Evolutionary conservation across 495 filamentous ascomycete genomes (phyloP).

Genomic region (Neohortaea acidophila): DNA sequence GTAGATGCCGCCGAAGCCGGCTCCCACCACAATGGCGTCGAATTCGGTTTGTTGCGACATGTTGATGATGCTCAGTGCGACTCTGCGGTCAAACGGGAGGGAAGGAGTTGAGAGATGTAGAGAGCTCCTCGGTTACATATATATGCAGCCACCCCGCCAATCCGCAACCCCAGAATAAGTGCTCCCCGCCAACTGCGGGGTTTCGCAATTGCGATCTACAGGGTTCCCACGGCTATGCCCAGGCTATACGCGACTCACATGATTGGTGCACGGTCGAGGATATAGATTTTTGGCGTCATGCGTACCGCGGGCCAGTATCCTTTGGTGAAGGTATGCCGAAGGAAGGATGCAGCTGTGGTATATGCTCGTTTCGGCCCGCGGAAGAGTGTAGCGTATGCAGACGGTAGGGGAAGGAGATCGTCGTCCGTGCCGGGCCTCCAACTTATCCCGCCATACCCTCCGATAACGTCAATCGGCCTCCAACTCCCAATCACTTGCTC

Average conservation of each 20-base stretch:
- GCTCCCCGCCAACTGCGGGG: too few species aligned
- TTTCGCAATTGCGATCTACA: too few species aligned
- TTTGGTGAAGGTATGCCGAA: conserved; percentile 10
- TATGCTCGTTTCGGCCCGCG: conserved; percentile 30
- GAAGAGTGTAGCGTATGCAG: conserved; percentile 5
- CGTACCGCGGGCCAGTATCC: conserved; percentile 36
- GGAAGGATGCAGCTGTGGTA: conserved; percentile 20
- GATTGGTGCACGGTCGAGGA: conserved; percentile 17
- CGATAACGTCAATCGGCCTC: conserved; percentile 52
- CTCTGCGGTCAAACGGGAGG: too few species aligned
- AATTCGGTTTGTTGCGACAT: not conserved
- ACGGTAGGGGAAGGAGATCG: conserved; percentile 2
- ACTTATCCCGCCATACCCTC: conserved; percentile 58
- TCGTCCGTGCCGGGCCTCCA: conserved; percentile 35
- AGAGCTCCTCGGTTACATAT: too few species aligned
- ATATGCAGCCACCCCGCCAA: too few species aligned
- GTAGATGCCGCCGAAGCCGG: conserved; percentile 15
- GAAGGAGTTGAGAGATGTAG: too few species aligned
- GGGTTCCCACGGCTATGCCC: too few species aligned
- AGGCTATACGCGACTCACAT: too few species aligned
- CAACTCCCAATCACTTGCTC: conserved; percentile 46
- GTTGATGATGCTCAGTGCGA: too few species aligned
- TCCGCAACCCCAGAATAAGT: too few species aligned
- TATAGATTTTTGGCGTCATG: conserved; percentile 40
- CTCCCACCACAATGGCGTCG: conserved; percentile 13